A percentile compares a stretch with the other conserved stretches of the same genome.
phyloP scores from a whole-genome alignment of 2,329 filamentous ascomycete species.

The Herpotrichia juniperi region DNA sequence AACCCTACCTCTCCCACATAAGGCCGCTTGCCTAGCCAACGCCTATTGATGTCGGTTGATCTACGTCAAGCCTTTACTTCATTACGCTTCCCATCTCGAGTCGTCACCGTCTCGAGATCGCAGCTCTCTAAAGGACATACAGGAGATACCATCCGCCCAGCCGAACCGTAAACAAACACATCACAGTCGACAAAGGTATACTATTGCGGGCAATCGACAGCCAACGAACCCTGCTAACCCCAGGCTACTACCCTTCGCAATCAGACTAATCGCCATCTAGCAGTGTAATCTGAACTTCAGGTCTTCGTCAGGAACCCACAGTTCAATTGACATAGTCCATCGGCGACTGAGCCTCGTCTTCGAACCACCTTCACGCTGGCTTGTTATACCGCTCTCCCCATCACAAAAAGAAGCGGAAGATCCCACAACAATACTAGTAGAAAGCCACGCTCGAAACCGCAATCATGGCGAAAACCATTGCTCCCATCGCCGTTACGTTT shows the following conservation, averaged over 20 bases:
- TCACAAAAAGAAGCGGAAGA: slow-evolving; percentile 54
- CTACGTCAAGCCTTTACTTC: slow-evolving; percentile 60
- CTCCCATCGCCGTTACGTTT: slow-evolving; percentile 37
- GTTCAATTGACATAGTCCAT: slow-evolving; percentile 41
- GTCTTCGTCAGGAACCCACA: slow-evolving; percentile 24
- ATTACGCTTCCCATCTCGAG: slow-evolving; percentile 61
- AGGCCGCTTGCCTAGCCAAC: slow-evolving; percentile 35
- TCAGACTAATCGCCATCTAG: slow-evolving; percentile 41
- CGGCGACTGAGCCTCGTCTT: slow-evolving; percentile 29
- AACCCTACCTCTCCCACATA: slow-evolving; percentile 20
- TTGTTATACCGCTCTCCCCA: slow-evolving; percentile 42
- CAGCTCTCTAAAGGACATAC: slow-evolving; percentile 63
- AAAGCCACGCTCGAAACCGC: slow-evolving; percentile 43
- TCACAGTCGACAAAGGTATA: slow-evolving; percentile 44
- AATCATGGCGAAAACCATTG: slow-evolving; percentile 54
- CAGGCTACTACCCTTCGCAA: slow-evolving; percentile 28
- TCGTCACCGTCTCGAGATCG: slow-evolving; percentile 62
- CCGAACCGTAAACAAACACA: slow-evolving; percentile 43
- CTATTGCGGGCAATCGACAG: slow-evolving; percentile 41
- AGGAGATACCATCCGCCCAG: slow-evolving; percentile 57
- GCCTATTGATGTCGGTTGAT: slow-evolving; percentile 65
- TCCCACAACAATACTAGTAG: slow-evolving; percentile 55
- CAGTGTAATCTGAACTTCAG: slow-evolving; percentile 43
- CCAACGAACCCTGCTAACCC: slow-evolving; percentile 37
- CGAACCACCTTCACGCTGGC: slow-evolving; percentile 48